Evolutionary conservation across 768 basidiomycete genomes (phyloP), one percentile per base, ranked within the genome.

Genomic region (Amanita brunnescens): DNA sequence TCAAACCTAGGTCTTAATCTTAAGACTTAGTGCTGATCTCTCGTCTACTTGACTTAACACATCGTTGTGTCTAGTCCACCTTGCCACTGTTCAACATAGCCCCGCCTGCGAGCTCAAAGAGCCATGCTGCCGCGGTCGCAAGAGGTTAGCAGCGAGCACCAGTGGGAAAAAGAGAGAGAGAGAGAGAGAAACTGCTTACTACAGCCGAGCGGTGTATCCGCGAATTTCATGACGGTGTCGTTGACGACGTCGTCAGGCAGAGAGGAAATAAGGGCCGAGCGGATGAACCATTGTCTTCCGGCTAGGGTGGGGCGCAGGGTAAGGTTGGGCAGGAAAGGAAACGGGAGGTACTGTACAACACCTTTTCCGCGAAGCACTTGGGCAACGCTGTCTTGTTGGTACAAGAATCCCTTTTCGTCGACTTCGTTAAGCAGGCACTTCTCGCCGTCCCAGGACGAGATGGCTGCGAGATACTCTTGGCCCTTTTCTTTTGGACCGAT

Each of bases 341-440:
- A n/a, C n/a, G n/a, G n/a, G n/a, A n/a, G n/a, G n/a, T 32, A 9
- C 29, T 44, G 24, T 47, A 20, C 34, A 13, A 44, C 5, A 88
- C 91, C 83, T 72, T 80, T 88, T 53, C 86, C 91, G 55, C 88
- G 82, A 49, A 96, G 68, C 6, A 94, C 85, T 65, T 94, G 91
- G 10, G 90, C 90, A 7, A 95, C 84, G 53, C 90, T 92, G 59
- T 92, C 86, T 67, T 95, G 93, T 63, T 96, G 93, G 61, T 83
- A 79, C 55, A 91, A 67, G 66, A 93, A 94, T 44, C 80, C 86
- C 67, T 94, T 88, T 67, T 94, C 93, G 56, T 87, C 73, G 3
- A 96, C 89, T 64, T 95, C 93, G 58, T 93, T 92, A 46, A 96
- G 73, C 47, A 94, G 65, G 59, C 89, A 92, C 38, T 75, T 70